Base-by-base conservation (phyloP, 1,284 basidiomycete species). In the Cryptococcus amylolentus region DNA sequence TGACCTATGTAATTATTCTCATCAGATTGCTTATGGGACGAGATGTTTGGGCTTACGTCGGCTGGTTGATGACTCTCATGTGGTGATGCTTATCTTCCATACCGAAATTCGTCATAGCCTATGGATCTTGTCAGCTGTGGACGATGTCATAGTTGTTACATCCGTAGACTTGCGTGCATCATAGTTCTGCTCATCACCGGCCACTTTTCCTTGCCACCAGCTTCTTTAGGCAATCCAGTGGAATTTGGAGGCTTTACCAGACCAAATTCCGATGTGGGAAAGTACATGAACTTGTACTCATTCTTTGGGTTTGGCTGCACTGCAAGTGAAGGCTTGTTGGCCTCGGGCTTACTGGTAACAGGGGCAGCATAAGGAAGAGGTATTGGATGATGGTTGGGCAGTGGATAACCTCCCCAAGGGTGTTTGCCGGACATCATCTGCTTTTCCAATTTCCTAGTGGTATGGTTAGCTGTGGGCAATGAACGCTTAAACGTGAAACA, bases 141-240 rank as follows among this genome's bases (percentile, higher is more conserved):
- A 8, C 10, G 31, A 35, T 10, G 10, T 8, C 31, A 6, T 23
- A 10, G 10, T 35, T 35, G 31, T 35, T 8, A 8, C 7, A 35
- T 35, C 31, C 10, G 31, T 8, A 35, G 6, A 58, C 64, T 56
- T 50, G 67, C 67, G 54, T 69, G 63, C 3, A 63, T 64, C 68
- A 70, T 67, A 4, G 68, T 67, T 54, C 64, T 45, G 49, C 67
- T 68, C 67, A 70, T 70, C 60, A 64, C 60, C 23, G 67, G 65
- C 67, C 67, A 68, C 40, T 49, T 48, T 16, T 59, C 48, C 26
- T 46, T 37, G 6, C 65, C 65, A 9, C 59, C 61, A 31, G 63
- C 46, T n/a, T 50, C 56, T 14, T 38, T 45, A n/a, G 57, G 57
- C 12, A 55, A 14, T 12, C 64, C 62, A 16, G 56, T 57, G 10